Base-by-base conservation (phyloP, 345 rosid genomes). In the Kernera saxatilis region DNA sequence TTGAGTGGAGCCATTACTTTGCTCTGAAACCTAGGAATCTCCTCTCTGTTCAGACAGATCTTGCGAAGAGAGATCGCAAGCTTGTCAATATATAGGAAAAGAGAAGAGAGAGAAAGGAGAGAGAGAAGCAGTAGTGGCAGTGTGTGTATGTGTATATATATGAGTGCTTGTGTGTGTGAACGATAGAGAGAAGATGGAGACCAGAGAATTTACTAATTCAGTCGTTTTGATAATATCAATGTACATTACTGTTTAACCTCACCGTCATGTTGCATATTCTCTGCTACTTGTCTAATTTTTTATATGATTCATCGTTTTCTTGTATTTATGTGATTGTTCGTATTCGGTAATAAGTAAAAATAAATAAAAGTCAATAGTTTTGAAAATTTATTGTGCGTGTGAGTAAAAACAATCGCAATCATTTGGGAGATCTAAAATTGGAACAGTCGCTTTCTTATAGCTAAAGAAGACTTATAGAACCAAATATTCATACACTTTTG, bases 1-100 rank as follows among this genome's bases (percentile, higher is more conserved):
- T 50, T 8, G 22, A 76, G 73, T 74, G 74, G 69, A 78, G 82
- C 77, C 94, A 84, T 86, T 23, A 22, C 18, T 67, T 63, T 48
- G 15, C 69, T 65, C 71, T 72, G 74, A 67, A 72, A 79, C 75
- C 78, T 73, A 71, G 58, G 32, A 52, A 64, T 45, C 53, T 29
- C 53, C 57, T 67, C 56, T 9, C 78, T 74, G 22, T 68, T 74
- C 33, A 62, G 79, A 55, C 73, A 74, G 73, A 77, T 72, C 81
- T 62, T 36, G 64, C 17, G 22, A 66, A 17, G 26, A 69, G 3
- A 63, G 79, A 70, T 70, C 55, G 57, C 70, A 75, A 75, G 70
- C 45, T 69, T 75, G 70, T 75, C 74, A 75, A 69, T 80, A 68
- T 83, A 75, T 80, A 60, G 62, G 4, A 12, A 37, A 4, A 15